Evolutionary conservation across 208 protist species (phyloP).

Genomic region (Acanthamoeba healyi): DNA sequence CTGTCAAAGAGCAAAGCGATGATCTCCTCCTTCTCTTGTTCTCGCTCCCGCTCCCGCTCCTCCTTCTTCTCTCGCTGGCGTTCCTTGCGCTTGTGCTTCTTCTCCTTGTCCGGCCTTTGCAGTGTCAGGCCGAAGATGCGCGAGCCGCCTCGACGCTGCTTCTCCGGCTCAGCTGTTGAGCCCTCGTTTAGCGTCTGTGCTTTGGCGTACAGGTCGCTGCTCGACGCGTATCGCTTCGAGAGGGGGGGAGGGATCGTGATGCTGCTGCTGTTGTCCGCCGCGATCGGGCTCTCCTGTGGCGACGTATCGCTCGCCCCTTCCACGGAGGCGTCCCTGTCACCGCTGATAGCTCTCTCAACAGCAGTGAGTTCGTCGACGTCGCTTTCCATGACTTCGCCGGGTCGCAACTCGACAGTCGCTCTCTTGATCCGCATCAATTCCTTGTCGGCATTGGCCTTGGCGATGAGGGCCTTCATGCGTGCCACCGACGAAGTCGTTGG

Average conservation of each 20-base stretch:
- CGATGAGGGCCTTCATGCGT: slow-evolving; percentile 19
- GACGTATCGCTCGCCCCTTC: no score
- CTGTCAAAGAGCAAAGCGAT: slow-evolving; percentile 39
- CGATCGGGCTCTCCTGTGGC: no score
- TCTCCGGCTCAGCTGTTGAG: background rate
- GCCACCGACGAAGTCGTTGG: slow-evolving; percentile 7
- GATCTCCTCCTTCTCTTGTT: slow-evolving; percentile 30
- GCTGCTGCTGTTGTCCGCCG: no score
- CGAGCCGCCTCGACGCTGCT: background rate
- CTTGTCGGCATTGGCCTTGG: slow-evolving; percentile 43
- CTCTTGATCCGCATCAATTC: background rate
- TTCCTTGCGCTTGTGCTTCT: background rate
- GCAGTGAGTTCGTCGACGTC: background rate
- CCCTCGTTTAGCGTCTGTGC: background rate
- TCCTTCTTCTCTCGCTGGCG: slow-evolving; percentile 39
- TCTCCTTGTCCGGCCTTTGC: slow-evolving; percentile 8
- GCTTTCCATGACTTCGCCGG: background rate
- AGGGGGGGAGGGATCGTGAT: background rate
- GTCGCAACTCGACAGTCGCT: background rate
- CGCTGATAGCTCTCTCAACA: no score
- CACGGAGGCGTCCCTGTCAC: no score
- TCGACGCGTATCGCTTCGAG: background rate
- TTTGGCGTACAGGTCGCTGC: background rate
- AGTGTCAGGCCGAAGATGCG: slow-evolving; percentile 1
- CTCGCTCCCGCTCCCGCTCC: background rate